phyloP scores from a whole-genome alignment of 2,329 filamentous ascomycete genomes.

The Penicillium sp. region DNA sequence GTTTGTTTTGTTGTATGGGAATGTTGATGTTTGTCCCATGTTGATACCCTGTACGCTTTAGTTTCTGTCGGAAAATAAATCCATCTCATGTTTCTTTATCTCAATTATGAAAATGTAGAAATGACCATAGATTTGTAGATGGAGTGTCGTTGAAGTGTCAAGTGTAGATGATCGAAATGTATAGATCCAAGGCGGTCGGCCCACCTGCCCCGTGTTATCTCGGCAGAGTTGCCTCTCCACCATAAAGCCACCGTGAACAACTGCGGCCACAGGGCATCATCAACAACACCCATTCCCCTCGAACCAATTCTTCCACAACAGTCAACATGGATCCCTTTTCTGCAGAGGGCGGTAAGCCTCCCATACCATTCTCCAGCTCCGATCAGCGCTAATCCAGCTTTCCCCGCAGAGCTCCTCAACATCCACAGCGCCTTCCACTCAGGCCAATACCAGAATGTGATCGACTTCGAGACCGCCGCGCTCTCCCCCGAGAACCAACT shows the following conservation, averaged over 20 bases:
- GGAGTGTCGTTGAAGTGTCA: background rate
- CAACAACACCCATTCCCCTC: slow-evolving; percentile 17
- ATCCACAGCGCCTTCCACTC: slow-evolving; percentile 67
- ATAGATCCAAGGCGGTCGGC: slow-evolving; percentile 25
- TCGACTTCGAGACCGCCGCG: slow-evolving; percentile 78
- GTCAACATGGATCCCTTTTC: slow-evolving; percentile 63
- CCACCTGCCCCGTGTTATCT: slow-evolving; percentile 15
- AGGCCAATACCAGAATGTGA: slow-evolving; percentile 81
- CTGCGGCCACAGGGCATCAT: slow-evolving; percentile 20
- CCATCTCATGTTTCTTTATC: too few species aligned
- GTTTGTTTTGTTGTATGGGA: background rate
- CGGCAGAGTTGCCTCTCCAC: slow-evolving; percentile 20
- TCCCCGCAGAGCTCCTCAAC: slow-evolving; percentile 61
- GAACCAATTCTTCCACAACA: slow-evolving; percentile 9
- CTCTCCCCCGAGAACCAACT: slow-evolving; percentile 77
- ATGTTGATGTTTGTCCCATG: too few species aligned
- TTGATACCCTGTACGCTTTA: background rate
- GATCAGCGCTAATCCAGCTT: slow-evolving; percentile 11
- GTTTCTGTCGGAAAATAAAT: background rate
- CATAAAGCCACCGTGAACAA: slow-evolving; percentile 25
- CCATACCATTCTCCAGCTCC: background rate
- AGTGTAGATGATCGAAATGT: background rate
- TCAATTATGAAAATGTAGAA: background rate
- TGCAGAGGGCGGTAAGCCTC: slow-evolving; percentile 57
- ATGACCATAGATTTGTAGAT: background rate